Evolutionary conservation across 805 yeast genomes (phyloP).

Genomic region (Wickerhamomyces bovis): DNA sequence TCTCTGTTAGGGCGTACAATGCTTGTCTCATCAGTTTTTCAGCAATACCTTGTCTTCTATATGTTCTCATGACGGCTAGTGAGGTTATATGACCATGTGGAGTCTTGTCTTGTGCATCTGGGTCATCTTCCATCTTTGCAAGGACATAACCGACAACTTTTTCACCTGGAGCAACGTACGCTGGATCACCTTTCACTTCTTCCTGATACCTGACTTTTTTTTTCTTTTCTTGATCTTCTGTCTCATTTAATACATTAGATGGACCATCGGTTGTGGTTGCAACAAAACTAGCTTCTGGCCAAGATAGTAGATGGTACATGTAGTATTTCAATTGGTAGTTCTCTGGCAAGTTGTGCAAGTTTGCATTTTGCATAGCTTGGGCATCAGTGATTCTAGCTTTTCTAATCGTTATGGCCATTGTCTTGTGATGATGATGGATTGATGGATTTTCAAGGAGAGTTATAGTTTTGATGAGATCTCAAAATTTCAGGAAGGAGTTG

Average conservation of each 20-base stretch:
- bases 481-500: no score
- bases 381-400: conserved; percentile 81
- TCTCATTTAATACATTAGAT: conserved; percentile 5
- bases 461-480: no score
- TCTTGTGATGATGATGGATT: background rate
- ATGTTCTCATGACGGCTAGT: conserved; percentile 89
- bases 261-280: conserved; percentile 68
- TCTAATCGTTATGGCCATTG: conserved; percentile 82
- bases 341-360: conserved; percentile 87
- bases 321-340: conserved; percentile 90
- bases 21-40: conserved; percentile 86
- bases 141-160: conserved; percentile 93
- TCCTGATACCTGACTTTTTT: conserved; percentile 10
- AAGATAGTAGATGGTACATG: conserved; percentile 86
- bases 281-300: conserved; percentile 98
- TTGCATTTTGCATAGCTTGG: conserved; percentile 95
- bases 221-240: conserved; percentile 20
- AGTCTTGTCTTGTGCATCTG: conserved; percentile 59
- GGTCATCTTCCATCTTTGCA: conserved; percentile 96
- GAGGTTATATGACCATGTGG: conserved; percentile 94
- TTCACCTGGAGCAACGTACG: conserved; percentile 62
- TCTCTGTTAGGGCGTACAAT: conserved; percentile 72
- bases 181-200: conserved; percentile 47
- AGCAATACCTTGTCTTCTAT: conserved; percentile 92
- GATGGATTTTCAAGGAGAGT: no score